Evolutionary conservation across 176 grass and related monocot genomes (phyloP), one percentile per base, ranked within the genome.

Genomic region (Zea luxurians): DNA sequence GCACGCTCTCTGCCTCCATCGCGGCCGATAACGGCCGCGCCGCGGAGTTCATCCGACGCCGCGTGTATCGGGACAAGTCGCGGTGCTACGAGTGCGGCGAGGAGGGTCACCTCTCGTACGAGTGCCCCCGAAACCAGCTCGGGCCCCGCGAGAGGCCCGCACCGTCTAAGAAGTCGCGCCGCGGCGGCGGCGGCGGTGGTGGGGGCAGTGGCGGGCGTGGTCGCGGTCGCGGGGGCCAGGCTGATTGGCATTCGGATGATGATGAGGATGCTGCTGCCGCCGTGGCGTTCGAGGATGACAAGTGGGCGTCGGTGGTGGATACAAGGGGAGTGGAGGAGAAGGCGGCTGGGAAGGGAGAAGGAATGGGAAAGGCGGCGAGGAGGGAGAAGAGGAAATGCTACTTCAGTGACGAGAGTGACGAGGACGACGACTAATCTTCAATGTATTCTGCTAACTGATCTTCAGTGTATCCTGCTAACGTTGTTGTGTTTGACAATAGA

Each of bases 401-500:
- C 76, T 99, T 99, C 80, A 95, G 96, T 63, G 92, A 99, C 49
- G 96, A 99, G 86, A 99, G 92, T 37, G 95, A 83, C 8, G 96
- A 95, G 54, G 96, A 99, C 6, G 96, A 92, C 4, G 83, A 83
- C 12, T 87, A 49, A 87, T 63, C 46, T 74, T 76, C 80, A 78
- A 47, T 48, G 66, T 70, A 37, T 27, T 1, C 27, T 27, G 27
- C 27, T 27, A 27, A 27, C 27, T 27, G 27, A 27, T 27, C 27
- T 27, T 27, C 27, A 27, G 27, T 27, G 27, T 27, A 27, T 84
- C 75, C 55, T 71, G 66, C 61, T 68, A 54, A 61, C 34, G 4
- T 54, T 53, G 37, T 70, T 76, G 37, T 83, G 45, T 66, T 43
- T 67, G n/a, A 38, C 52, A 65, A 83, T 64, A 66, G 36, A 66